Evolutionary conservation across 192 early-diverging fungal genomes (phyloP), one percentile per base, ranked within the genome.

Genomic region (Backusella macrospora): DNA sequence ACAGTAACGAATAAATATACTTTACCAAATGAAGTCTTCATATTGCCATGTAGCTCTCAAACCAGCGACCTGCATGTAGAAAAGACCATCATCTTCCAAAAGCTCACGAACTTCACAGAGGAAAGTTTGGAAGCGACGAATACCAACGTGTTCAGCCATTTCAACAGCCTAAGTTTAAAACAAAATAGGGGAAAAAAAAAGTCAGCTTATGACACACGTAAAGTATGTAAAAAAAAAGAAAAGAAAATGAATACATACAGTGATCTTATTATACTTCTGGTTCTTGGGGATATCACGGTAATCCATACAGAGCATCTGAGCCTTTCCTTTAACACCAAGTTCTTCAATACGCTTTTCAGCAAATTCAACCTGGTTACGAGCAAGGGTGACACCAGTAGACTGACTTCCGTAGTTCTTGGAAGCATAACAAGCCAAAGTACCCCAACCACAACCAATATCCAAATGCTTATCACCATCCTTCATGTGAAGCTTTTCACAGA

Each of bases 381-480:
- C 94, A 65, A 99, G 89, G 39, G 97, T 98, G 76, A 99, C 91
- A 79, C 96, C 97, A 42, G 95, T 94, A 42, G 96, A 95, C 68
- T 94, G 88, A 73, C 93, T 90, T 69, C 90, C 93, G 78, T 87
- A 95, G 82, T 95, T 85, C 88, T 96, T 96, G 73, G 96, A 87
- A 52, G 96, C 95, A 81, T 93, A 92, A 67, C 93, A 90, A 21
- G 89, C 89, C 45, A 99, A 87, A 13, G 97, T 96, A 68, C 96
- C 96, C 97, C 97, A 99, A 6, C 97, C 97, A 81, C 96, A 98
- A 64, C 97, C 97, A 86, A 99, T 96, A 86, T 99, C 97, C 82
- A 99, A 84, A 79, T 96, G 93, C 29, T 89, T 87, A 76, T 97
- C 96, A 70, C 94, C 95, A 47, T 88, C 76, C 84, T 93, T 91